phyloP scores from a whole-genome alignment of 176 grass and related monocot genomes.

The Saccharum spontaneum region DNA sequence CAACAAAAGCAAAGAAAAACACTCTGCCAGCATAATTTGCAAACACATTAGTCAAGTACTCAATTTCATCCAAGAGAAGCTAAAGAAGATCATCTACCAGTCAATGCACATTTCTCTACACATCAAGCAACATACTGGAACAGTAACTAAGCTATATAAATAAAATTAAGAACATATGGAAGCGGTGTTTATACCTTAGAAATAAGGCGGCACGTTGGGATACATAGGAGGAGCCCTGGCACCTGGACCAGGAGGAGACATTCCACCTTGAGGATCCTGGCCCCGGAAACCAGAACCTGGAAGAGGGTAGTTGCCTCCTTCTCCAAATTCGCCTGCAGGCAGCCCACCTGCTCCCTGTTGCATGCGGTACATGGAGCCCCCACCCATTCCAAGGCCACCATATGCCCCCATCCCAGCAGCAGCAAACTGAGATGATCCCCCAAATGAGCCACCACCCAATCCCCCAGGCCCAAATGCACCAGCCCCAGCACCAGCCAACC shows the following conservation, averaged over 20 bases:
- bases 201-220: constrained; percentile 82
- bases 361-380: constrained; percentile 62
- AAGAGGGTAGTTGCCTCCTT: constrained; percentile 65
- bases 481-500: constrained; percentile 43
- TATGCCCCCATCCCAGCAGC: constrained; percentile 65
- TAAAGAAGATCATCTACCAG: neutral
- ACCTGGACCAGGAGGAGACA: constrained; percentile 65
- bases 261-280: constrained; percentile 64
- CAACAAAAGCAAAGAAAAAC: neutral
- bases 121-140: neutral
- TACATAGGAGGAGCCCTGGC: constrained; percentile 61
- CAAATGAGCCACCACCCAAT: constrained; percentile 60
- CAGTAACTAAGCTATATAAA: neutral
- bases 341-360: constrained; percentile 52
- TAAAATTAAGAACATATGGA: neutral
- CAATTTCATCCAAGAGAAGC: neutral
- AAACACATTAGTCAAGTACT: constrained; percentile 2
- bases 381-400: constrained; percentile 58
- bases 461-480: constrained; percentile 48
- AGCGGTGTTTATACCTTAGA: constrained; percentile 67
- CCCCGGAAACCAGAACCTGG: constrained; percentile 56
- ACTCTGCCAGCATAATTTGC: neutral
- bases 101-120: neutral
- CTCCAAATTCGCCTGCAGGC: constrained; percentile 55
- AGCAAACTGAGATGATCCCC: constrained; percentile 62